Evolutionary conservation across 1,284 basidiomycete species (phyloP).

Genomic region (Moesziomyces sp.): DNA sequence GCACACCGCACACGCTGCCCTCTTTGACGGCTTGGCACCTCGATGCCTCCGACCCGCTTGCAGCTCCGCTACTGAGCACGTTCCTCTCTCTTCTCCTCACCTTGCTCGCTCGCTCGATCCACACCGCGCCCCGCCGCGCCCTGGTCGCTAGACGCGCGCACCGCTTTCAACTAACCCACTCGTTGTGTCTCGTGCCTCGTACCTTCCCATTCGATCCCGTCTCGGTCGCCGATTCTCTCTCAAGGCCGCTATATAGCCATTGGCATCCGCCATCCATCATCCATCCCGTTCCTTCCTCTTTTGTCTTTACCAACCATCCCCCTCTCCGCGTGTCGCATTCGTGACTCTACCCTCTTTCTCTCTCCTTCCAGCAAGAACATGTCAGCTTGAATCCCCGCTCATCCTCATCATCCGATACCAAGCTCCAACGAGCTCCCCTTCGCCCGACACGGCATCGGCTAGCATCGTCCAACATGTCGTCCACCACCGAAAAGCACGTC

Average conservation of each 20-base stretch:
- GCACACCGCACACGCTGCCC: constrained; percentile 12
- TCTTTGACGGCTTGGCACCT: constrained; percentile 39
- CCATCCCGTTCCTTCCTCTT: constrained; percentile 3
- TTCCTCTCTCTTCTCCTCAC: background rate
- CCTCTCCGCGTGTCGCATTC: background rate
- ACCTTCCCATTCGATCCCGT: no score
- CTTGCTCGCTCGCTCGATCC: background rate
- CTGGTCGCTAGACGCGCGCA: no score
- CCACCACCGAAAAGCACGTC: constrained; percentile 14
- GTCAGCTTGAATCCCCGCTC: constrained; percentile 16
- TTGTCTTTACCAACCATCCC: background rate
- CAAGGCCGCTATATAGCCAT: background rate
- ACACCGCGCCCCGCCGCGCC: no score
- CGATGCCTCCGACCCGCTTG: background rate
- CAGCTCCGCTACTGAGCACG: background rate
- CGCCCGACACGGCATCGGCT: constrained; percentile 1
- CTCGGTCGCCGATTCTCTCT: no score
- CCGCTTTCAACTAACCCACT: background rate
- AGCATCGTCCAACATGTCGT: constrained; percentile 4
- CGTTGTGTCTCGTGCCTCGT: no score
- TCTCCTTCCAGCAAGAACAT: constrained; percentile 9
- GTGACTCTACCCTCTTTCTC: background rate
- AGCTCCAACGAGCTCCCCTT: constrained; percentile 13
- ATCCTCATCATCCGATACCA: background rate
- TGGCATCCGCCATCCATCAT: background rate